phyloP scores from a whole-genome alignment of 345 rosid species.

The Citrus cavaleriei region DNA sequence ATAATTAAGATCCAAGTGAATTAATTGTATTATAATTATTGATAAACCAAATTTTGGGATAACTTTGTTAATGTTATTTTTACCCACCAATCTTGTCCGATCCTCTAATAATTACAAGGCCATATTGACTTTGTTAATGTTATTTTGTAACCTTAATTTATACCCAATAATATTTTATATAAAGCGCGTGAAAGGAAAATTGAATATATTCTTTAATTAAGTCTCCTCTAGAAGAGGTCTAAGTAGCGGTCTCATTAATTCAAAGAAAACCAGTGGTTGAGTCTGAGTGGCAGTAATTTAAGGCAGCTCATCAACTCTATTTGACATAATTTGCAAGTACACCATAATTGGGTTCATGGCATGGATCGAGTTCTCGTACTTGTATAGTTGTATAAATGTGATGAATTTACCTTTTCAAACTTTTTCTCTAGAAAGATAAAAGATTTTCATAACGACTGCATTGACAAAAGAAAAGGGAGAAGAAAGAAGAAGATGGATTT shows the following conservation, averaged over 20 bases:
- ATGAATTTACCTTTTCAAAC: no score
- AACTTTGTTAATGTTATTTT: no score
- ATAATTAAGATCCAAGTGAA: no score
- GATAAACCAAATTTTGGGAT: no score
- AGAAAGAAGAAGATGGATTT: no score
- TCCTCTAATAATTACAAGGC: no score
- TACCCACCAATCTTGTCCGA: no score
- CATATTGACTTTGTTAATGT: background rate
- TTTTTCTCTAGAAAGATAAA: no score
- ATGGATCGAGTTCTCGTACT: background rate
- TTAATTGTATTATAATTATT: no score
- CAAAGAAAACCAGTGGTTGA: no score
- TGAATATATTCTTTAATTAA: background rate
- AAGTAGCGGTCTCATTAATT: background rate
- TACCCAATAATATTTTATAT: background rate
- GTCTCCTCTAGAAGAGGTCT: background rate
- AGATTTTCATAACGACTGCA: no score
- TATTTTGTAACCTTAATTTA: background rate
- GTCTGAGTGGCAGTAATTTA: background rate
- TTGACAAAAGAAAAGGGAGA: no score
- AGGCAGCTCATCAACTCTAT: background rate
- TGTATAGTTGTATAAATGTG: background rate
- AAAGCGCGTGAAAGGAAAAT: background rate
- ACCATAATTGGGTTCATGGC: background rate
- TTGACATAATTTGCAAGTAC: background rate